Evolutionary conservation across 192 early-diverging fungal genomes (phyloP).

Genomic region (Podila epigama): DNA sequence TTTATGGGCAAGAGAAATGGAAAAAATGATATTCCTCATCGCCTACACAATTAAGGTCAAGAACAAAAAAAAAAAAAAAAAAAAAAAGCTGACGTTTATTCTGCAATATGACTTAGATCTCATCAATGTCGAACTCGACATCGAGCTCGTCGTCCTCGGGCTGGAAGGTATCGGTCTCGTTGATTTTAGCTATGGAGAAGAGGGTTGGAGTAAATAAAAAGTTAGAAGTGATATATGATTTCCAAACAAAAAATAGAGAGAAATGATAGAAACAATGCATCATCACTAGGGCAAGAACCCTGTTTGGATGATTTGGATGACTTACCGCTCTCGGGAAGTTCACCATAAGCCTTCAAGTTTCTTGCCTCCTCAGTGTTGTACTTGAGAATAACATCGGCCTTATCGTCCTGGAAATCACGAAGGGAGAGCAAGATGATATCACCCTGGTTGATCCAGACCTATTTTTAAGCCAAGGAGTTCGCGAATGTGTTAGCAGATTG

Average conservation of each 20-base stretch:
- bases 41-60: background rate
- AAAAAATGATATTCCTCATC: background rate
- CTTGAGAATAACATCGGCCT: conserved; percentile 95
- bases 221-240: too few species aligned
- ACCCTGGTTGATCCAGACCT: conserved; percentile 89
- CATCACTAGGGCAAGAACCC: too few species aligned
- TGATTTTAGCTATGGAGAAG: conserved; percentile 67
- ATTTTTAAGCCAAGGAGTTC: too few species aligned
- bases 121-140: conserved; percentile 96
- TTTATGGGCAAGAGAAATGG: background rate
- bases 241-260: conserved; percentile 1
- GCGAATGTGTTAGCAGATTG: too few species aligned
- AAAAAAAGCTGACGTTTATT: background rate
- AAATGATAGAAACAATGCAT: too few species aligned
- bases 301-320: too few species aligned
- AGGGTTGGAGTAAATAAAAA: conserved; percentile 3
- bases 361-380: conserved; percentile 96
- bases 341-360: conserved; percentile 91
- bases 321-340: conserved; percentile 88
- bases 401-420: conserved; percentile 92
- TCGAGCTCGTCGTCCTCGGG: conserved; percentile 73
- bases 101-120: conserved; percentile 52
- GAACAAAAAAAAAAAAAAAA: conserved; percentile 1
- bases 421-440: conserved; percentile 90
- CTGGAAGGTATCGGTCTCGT: conserved; percentile 78